phyloP scores from a whole-genome alignment of 495 filamentous ascomycete genomes.

The Xylona heveae region DNA sequence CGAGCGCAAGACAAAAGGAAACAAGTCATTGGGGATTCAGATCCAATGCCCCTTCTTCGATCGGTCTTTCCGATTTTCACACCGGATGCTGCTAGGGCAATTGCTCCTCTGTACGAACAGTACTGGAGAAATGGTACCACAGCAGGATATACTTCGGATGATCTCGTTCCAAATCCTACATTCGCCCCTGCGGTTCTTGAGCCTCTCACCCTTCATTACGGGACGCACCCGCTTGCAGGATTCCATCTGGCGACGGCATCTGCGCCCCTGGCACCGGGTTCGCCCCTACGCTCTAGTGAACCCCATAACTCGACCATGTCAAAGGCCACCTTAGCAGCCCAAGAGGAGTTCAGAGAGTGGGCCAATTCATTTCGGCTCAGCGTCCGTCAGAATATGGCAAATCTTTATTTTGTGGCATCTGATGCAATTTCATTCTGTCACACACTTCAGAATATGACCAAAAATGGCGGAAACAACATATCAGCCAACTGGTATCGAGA shows the following conservation, averaged over 20 bases:
- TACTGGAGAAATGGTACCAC: conserved; percentile 19
- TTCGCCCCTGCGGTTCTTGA: conserved; percentile 7
- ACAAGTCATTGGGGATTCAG: conserved; percentile 7
- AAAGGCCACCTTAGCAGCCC: conserved; percentile 2
- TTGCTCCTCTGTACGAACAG: conserved; percentile 10
- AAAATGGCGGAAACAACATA: not conserved
- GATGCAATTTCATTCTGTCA: conserved; percentile 7
- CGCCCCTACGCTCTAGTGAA: conserved; percentile 1
- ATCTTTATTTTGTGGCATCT: conserved; percentile 2
- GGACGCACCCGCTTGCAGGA: conserved; percentile 9
- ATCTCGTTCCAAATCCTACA: conserved; percentile 13
- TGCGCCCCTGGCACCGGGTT: conserved; percentile 3
- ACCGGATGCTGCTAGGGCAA: conserved; percentile 6
- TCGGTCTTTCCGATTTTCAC: too few relatives aligned
- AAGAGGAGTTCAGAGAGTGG: conserved; percentile 5
- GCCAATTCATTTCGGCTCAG: not conserved
- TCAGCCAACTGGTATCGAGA: conserved; percentile 6
- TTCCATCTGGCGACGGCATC: conserved; percentile 9
- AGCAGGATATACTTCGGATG: conserved; percentile 2
- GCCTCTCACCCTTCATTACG: conserved; percentile 8
- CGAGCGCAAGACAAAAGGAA: conserved; percentile 6
- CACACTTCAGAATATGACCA: conserved; percentile 1
- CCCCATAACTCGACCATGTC: not conserved
- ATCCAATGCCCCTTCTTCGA: conserved; percentile 13
- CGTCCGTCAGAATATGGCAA: not conserved